Evolutionary conservation across 805 yeast genomes (phyloP).

Genomic region (Saturnispora gosingensis): DNA sequence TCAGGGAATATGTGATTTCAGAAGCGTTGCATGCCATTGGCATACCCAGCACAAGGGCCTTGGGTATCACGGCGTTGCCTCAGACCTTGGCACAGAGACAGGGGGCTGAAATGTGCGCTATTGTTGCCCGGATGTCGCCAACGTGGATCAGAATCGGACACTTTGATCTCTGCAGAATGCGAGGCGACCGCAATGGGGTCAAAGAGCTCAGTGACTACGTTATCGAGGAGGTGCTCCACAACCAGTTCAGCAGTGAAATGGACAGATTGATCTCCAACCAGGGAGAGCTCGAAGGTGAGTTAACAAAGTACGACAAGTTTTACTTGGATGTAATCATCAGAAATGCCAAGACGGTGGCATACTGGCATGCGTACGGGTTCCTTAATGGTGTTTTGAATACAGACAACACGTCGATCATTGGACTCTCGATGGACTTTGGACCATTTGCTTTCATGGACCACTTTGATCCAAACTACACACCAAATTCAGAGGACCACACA

Average conservation of each 20-base stretch:
- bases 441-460: conserved; percentile 89
- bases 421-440: conserved; percentile 86
- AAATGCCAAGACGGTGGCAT: conserved; percentile 70
- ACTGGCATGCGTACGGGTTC: conserved; percentile 89
- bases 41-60: conserved; percentile 79
- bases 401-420: conserved; percentile 85
- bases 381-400: conserved; percentile 91
- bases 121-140: conserved; percentile 75
- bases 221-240: conserved; percentile 47
- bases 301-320: conserved; percentile 59
- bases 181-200: conserved; percentile 59
- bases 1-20: conserved; percentile 78
- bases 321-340: conserved; percentile 61
- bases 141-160: conserved; percentile 84
- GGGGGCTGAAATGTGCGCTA: conserved; percentile 70
- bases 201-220: conserved; percentile 61
- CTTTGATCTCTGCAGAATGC: conserved; percentile 72
- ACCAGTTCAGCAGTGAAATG: conserved; percentile 20
- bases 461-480: conserved; percentile 73
- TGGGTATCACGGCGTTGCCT: conserved; percentile 65
- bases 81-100: conserved; percentile 67
- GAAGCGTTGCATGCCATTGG: conserved; percentile 76
- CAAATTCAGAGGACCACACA: conserved; percentile 78
- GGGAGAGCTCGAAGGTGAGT: conserved; percentile 14
- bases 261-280: conserved; percentile 8